A percentile compares a stretch with the other conserved stretches of the same genome.
Evolutionary conservation across 2,329 filamentous ascomycete species (phyloP).

Genomic region (Alternaria viburni): DNA sequence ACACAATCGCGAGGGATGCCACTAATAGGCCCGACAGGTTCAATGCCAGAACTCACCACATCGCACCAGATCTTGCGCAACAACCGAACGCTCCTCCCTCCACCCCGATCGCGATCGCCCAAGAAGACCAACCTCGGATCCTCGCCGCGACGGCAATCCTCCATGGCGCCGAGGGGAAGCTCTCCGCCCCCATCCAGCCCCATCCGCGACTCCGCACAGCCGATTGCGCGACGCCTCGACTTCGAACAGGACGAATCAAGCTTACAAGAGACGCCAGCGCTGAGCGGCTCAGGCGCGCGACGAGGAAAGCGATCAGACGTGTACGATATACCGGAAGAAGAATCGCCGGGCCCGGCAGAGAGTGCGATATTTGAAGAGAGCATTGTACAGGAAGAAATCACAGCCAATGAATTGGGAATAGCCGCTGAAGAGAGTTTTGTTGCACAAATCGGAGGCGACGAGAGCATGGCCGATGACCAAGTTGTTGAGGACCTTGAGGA

Average conservation of each 20-base stretch:
- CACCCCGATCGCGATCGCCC: constrained; percentile 64
- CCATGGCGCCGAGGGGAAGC: constrained; percentile 62
- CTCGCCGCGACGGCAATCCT: constrained; percentile 68
- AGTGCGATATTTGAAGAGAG: constrained; percentile 42
- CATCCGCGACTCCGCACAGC: constrained; percentile 38
- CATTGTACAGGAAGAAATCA: constrained; percentile 40
- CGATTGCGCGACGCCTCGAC: constrained; percentile 62
- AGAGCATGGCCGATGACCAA: constrained; percentile 24
- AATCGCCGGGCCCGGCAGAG: constrained; percentile 35
- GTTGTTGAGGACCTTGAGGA: constrained; percentile 24
- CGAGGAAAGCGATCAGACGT: constrained; percentile 38
- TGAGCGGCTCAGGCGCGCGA: constrained; percentile 43
- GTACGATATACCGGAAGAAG: constrained; percentile 41
- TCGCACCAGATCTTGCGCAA: constrained; percentile 55
- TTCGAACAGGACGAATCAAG: constrained; percentile 55
- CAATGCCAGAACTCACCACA: constrained; percentile 56
- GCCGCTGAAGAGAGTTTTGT: constrained; percentile 38
- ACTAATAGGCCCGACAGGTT: constrained; percentile 46
- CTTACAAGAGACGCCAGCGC: constrained; percentile 37
- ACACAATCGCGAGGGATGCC: background rate
- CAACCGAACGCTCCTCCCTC: constrained; percentile 54
- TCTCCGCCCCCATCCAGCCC: constrained; percentile 46
- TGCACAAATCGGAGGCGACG: constrained; percentile 37
- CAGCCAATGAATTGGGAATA: constrained; percentile 29
- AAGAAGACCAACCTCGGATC: constrained; percentile 65